These are phyloP conservation scores for Calocera cornea DNA, from an alignment of 768 basidiomycete genomes.

Conservation along the genomic window DNA sequence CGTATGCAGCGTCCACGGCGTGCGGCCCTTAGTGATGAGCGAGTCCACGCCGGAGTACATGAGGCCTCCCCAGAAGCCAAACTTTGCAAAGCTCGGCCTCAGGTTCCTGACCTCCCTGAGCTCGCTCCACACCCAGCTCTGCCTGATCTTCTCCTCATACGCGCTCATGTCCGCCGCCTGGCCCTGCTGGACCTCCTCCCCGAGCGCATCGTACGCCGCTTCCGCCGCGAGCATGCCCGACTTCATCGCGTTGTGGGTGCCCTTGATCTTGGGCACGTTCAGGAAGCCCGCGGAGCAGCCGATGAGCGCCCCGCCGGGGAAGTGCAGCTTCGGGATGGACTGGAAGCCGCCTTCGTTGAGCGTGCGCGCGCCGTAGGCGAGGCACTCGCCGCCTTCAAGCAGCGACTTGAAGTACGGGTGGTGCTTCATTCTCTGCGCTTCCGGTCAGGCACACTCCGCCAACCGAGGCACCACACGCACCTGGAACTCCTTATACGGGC, in stretches of 20 bases:
- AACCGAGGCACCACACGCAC: slow-evolving; percentile 29
- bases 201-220: slow-evolving; percentile 55
- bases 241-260: slow-evolving; percentile 98
- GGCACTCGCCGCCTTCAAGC: slow-evolving; percentile 57
- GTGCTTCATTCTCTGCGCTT: slow-evolving; percentile 73
- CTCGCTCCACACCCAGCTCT: slow-evolving; percentile 77
- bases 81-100: slow-evolving; percentile 73
- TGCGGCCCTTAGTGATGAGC: slow-evolving; percentile 66
- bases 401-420: slow-evolving; percentile 83
- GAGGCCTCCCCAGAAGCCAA: slow-evolving; percentile 81
- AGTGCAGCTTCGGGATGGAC: slow-evolving; percentile 65
- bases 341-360: slow-evolving; percentile 92
- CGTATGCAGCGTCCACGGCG: slow-evolving; percentile 87
- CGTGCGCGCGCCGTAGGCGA: slow-evolving; percentile 82
- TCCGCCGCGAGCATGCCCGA: slow-evolving; percentile 96
- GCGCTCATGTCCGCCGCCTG: slow-evolving; percentile 46
- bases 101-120: slow-evolving; percentile 83
- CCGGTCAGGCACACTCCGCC: not conserved
- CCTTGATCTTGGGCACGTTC: slow-evolving; percentile 95
- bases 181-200: slow-evolving; percentile 16
- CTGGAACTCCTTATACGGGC: slow-evolving; percentile 87
- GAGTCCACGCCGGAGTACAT: slow-evolving; percentile 81
- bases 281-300: slow-evolving; percentile 94
- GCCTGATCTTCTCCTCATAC: slow-evolving; percentile 55
- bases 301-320: slow-evolving; percentile 92